A percentile compares a stretch with the other conserved stretches of the same genome.
phyloP scores from a whole-genome alignment of 257 asterid species.

The Anisodus acutangulus region DNA sequence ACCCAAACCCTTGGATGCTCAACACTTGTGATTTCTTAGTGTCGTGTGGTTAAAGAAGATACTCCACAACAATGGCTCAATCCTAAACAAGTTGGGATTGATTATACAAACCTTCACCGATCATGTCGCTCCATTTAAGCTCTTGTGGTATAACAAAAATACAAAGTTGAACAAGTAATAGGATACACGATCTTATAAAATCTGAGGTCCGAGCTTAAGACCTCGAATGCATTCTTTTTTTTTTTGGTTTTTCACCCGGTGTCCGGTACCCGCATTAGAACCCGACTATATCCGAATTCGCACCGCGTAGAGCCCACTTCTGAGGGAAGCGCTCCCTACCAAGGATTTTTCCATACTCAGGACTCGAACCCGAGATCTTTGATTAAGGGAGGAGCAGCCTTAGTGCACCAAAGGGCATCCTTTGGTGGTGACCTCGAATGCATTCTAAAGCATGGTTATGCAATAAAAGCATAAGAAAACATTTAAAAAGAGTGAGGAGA shows the following conservation, averaged over 20 bases:
- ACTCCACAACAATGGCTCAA: not conserved
- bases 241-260: too few species aligned
- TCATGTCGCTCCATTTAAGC: not conserved
- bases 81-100: not conserved
- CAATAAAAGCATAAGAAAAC: not conserved
- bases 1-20: not conserved
- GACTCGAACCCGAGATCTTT: too few species aligned
- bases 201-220: not conserved
- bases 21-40: not conserved
- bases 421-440: not conserved
- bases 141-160: not conserved
- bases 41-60: not conserved
- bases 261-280: too few species aligned
- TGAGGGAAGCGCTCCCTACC: too few species aligned
- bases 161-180: not conserved
- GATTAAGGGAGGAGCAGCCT: too few species aligned
- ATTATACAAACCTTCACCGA: not conserved
- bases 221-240: not conserved
- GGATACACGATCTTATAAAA: not conserved
- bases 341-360: too few species aligned
- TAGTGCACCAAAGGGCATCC: too few species aligned
- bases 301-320: too few species aligned
- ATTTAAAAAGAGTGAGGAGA: not conserved
- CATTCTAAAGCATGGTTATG: not conserved
- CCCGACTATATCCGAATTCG: too few species aligned